Evolutionary conservation across 768 basidiomycete genomes (phyloP), one percentile per base, ranked within the genome.

Genomic region (Dentipellis fragilis): DNA sequence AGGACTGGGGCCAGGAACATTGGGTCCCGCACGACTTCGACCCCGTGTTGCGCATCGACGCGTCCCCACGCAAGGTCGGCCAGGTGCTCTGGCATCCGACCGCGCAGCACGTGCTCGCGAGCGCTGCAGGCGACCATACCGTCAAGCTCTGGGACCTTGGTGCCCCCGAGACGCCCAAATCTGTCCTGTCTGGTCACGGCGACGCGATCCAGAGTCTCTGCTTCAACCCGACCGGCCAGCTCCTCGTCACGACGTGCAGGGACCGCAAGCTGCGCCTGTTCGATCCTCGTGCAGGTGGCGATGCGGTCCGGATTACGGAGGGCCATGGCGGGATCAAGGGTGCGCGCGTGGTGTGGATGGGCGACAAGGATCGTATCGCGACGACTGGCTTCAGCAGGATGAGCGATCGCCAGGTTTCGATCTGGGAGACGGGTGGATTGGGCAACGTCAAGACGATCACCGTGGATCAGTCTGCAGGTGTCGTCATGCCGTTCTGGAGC

Each of bases 381-480:
- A 98, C 95, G 12, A 99, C 95, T 12, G 95, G 95, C 0, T 98
- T 98, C 71, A 92, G 89, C 71, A 91, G 84, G 70, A 95, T 94
- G 90, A 91, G 89, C 49, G 95, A 99, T 68, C 79, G 95, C 9
- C 93, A 99, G 69, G 77, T 93, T 36, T 78, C 75, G 54, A 71
- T 99, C 46, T 99, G 94, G 95, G 93, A 98, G 66, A 81, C 89
- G 1, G 80, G 85, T 10, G 76, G 82, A 12, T 69, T 98, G 53
- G 75, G 69, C 40, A 92, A 81, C 66, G 62, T 93, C 59, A 94
- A 92, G 73, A 90, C 81, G 56, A 72, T 83, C 53, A 76, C 75
- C 12, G 73, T 98, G 58, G 95, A 99, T 69, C 92, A 94, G 68
- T 86, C 85, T 39, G 84, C 93, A 52, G 95, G 95, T 39, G 91